Conservation (phyloP, 1,139 yeast genomes). For the Meyerozyma sp. region DNA sequence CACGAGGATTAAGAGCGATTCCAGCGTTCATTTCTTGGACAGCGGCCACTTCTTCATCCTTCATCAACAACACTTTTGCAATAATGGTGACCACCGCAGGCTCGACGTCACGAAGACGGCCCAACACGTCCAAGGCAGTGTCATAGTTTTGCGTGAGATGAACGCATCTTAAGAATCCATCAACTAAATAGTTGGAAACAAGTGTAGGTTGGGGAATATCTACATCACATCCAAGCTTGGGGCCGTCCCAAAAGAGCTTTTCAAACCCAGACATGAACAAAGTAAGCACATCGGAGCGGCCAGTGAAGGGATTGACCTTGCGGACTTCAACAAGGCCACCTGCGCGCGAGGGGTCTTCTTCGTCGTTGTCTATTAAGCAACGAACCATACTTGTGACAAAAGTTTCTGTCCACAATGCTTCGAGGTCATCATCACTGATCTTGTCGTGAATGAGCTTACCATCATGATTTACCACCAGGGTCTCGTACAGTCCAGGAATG, state of each 20-base stretch:
- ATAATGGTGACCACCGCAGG: conserved; percentile 52
- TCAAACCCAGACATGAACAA: conserved; percentile 59
- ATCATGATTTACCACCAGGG: conserved; percentile 40
- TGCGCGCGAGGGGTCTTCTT: conserved; percentile 46
- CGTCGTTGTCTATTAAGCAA: conserved; percentile 64
- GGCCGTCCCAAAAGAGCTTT: conserved; percentile 60
- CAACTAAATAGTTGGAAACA: conserved; percentile 69
- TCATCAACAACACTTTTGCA: conserved; percentile 47
- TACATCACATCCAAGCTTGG: conserved; percentile 57
- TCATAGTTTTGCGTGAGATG: conserved; percentile 62
- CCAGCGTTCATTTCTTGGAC: conserved; percentile 62
- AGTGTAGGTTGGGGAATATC: conserved; percentile 69
- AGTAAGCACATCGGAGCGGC: conserved; percentile 40
- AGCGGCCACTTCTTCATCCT: conserved; percentile 78
- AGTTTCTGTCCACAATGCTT: conserved; percentile 59
- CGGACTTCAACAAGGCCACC: conserved; percentile 51
- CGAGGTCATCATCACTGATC: conserved; percentile 30
- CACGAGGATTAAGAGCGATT: conserved; percentile 53
- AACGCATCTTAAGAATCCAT: conserved; percentile 62
- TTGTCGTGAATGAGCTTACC: conserved; percentile 41
- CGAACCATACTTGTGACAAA: conserved; percentile 64
- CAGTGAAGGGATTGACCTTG: conserved; percentile 53
- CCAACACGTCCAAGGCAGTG: conserved; percentile 52
- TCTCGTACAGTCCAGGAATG: conserved; percentile 49
- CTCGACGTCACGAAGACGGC: conserved; percentile 35